phyloP scores from a whole-genome alignment of 306 rosid genomes.

The Heteromeles arbutifolia region DNA sequence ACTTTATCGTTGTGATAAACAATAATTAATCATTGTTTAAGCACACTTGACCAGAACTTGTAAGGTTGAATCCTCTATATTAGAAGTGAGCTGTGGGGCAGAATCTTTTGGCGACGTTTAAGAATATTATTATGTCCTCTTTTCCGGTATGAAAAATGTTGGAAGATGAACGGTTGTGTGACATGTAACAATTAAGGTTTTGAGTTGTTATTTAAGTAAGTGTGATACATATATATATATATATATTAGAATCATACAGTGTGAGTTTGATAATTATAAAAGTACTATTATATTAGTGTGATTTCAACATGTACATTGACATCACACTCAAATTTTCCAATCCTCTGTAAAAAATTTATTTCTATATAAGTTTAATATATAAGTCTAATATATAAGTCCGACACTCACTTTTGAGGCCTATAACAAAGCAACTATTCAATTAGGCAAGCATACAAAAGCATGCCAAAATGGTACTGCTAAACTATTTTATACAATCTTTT shows the following conservation, averaged over 20 bases:
- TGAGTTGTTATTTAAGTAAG: no score
- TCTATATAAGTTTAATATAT: no score
- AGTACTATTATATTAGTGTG: no score
- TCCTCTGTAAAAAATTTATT: no score
- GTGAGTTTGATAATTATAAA: no score
- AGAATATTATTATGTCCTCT: neutral
- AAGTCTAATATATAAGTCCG: no score
- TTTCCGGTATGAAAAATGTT: neutral
- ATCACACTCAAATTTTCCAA: no score
- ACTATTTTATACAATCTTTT: neutral
- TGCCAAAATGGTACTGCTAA: neutral
- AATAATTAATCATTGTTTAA: neutral
- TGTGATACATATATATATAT: no score
- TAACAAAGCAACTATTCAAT: no score
- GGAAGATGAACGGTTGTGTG: neutral
- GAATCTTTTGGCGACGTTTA: neutral
- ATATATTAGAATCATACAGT: no score
- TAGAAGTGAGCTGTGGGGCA: neutral
- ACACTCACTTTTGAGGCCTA: no score
- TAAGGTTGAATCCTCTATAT: neutral
- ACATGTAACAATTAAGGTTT: neutral
- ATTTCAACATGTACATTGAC: no score
- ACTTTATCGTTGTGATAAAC: conserved; percentile 14
- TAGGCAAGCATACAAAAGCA: neutral
- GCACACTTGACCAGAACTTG: neutral